These are phyloP conservation scores for Gypsophila paniculata DNA, from an alignment of 179 eudicot species.

Conservation along the genomic window DNA sequence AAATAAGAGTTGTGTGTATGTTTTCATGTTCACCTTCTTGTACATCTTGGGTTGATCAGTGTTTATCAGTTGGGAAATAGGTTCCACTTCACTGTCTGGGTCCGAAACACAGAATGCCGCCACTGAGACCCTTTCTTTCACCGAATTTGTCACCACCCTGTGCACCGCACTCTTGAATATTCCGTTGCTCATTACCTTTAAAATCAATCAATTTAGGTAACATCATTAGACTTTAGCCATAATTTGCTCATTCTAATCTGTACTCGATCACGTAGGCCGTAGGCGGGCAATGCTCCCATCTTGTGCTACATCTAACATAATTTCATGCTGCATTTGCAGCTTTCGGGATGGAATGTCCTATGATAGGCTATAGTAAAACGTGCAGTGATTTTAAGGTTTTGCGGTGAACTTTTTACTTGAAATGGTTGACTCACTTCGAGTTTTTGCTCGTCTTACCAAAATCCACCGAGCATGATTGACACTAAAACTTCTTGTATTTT, in stretches of 20 bases:
- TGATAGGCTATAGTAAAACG: no score
- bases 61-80: conserved; percentile 22
- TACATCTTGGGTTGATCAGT: conserved; percentile 20
- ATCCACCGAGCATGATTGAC: no score
- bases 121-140: conserved; percentile 27
- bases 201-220: background rate
- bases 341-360: no score
- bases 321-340: no score
- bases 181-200: conserved; percentile 35
- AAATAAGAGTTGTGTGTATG: conserved; percentile 23
- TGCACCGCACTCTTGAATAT: conserved; percentile 31
- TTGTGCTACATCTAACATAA: no score
- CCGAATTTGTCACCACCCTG: conserved; percentile 31
- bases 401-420: no score
- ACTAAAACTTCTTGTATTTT: no score
- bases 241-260: background rate
- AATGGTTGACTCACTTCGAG: no score
- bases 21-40: conserved; percentile 22
- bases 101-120: conserved; percentile 29
- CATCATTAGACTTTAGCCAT: background rate
- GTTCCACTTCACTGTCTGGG: conserved; percentile 22
- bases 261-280: background rate
- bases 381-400: no score
- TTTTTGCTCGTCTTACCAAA: no score
- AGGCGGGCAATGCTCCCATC: no score